phyloP scores from a whole-genome alignment of 306 rosid species.

The Cyamopsis tetragonoloba region DNA sequence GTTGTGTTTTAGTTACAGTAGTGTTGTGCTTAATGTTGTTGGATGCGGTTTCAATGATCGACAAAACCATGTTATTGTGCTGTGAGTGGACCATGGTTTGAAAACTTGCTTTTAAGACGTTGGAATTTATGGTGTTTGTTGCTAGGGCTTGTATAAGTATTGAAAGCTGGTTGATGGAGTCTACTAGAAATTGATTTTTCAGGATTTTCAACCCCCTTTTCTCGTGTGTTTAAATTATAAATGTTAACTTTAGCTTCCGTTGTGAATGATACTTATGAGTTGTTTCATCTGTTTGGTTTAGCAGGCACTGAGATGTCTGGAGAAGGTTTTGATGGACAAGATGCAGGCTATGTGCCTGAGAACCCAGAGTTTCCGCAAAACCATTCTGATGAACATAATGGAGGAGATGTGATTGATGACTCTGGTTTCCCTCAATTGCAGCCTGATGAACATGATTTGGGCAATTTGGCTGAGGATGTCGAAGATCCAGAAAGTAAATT shows the following conservation, averaged over 20 bases:
- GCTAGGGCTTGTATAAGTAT: background rate
- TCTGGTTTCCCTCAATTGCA: constrained; percentile 35
- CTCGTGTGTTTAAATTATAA: background rate
- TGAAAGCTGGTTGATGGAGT: background rate
- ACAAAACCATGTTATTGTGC: no score
- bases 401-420: constrained; percentile 41
- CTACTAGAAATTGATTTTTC: no score
- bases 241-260: background rate
- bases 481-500: constrained; percentile 27
- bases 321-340: constrained; percentile 43
- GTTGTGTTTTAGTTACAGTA: no score
- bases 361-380: constrained; percentile 29
- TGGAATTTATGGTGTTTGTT: background rate
- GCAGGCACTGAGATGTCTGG: constrained; percentile 33
- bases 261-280: constrained; percentile 10
- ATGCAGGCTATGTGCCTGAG: constrained; percentile 50
- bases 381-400: constrained; percentile 34
- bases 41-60: no score
- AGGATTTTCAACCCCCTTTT: no score
- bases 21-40: no score
- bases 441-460: constrained; percentile 32
- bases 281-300: constrained; percentile 10
- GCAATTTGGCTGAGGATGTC: constrained; percentile 30
- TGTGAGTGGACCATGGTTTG: no score
- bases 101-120: background rate